Evolutionary conservation across 768 basidiomycete genomes (phyloP).

Genomic region (Russula emetica): DNA sequence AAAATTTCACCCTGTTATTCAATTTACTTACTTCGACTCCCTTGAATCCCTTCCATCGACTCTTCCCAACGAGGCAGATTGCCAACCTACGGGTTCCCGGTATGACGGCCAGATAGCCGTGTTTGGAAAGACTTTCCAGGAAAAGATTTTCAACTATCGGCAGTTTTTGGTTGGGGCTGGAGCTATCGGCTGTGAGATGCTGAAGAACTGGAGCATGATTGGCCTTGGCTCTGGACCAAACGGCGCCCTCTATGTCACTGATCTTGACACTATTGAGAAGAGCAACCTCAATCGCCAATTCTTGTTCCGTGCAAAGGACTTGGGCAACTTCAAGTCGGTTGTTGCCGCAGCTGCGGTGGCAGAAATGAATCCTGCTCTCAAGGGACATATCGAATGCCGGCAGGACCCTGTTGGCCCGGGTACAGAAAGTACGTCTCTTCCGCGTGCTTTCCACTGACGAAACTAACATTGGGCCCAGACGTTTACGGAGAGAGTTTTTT

Average conservation of each 20-base stretch:
- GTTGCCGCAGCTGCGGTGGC: slow-evolving; percentile 86
- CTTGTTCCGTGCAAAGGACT: slow-evolving; percentile 92
- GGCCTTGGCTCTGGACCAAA: slow-evolving; percentile 78
- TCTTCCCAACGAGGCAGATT: slow-evolving; percentile 77
- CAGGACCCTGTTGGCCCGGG: slow-evolving; percentile 92
- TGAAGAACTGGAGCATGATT: slow-evolving; percentile 99
- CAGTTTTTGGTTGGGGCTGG: slow-evolving; percentile 99
- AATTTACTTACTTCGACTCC: slow-evolving; percentile 96
- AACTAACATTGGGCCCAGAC: slow-evolving; percentile 45
- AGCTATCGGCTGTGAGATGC: slow-evolving; percentile 99
- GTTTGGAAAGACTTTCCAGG: slow-evolving; percentile 89
- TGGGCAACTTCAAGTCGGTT: slow-evolving; percentile 96
- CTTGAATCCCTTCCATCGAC: slow-evolving; percentile 83
- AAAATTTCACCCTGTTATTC: slow-evolving; percentile 96
- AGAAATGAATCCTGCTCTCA: slow-evolving; percentile 92
- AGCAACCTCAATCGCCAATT: slow-evolving; percentile 98
- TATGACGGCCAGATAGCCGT: slow-evolving; percentile 96
- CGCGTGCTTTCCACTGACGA: neutral
- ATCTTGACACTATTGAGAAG: slow-evolving; percentile 99
- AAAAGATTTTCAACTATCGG: slow-evolving; percentile 81
- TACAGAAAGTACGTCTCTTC: slow-evolving; percentile 72
- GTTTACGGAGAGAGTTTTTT: slow-evolving; percentile 90
- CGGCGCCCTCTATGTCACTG: slow-evolving; percentile 88
- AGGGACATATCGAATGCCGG: slow-evolving; percentile 78
- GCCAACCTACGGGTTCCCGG: slow-evolving; percentile 73